These are phyloP conservation scores for Microsporum canis DNA, from an alignment of 2,329 filamentous ascomycete genomes.

Conservation along the genomic window DNA sequence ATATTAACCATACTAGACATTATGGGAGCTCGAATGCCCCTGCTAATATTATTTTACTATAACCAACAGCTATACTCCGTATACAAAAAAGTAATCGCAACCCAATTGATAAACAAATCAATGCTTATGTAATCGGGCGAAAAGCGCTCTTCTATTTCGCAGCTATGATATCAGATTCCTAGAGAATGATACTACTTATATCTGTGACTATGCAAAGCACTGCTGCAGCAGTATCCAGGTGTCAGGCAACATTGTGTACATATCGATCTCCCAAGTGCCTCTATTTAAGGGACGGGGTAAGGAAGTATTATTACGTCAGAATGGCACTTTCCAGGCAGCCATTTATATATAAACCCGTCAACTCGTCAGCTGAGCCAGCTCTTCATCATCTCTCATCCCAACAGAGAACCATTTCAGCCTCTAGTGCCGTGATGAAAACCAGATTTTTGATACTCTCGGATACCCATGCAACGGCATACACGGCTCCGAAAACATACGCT, in stretches of 20 bases:
- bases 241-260: background rate
- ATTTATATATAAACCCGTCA: background rate
- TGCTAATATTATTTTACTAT: background rate
- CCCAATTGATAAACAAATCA: background rate
- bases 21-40: background rate
- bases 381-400: background rate
- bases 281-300: background rate
- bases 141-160: background rate
- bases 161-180: background rate
- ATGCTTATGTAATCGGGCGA: background rate
- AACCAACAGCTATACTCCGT: background rate
- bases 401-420: background rate
- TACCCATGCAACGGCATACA: conserved; percentile 30
- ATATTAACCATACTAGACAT: background rate
- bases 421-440: conserved; percentile 17
- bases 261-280: background rate
- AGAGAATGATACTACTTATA: background rate
- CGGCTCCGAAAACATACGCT: conserved; percentile 22
- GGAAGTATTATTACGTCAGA: background rate
- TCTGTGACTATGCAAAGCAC: background rate
- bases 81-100: background rate
- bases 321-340: background rate
- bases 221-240: background rate
- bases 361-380: background rate
- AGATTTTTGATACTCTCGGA: conserved; percentile 38